phyloP scores from a whole-genome alignment of 2,329 filamentous ascomycete genomes.

The Lasiodiplodia sp. region DNA sequence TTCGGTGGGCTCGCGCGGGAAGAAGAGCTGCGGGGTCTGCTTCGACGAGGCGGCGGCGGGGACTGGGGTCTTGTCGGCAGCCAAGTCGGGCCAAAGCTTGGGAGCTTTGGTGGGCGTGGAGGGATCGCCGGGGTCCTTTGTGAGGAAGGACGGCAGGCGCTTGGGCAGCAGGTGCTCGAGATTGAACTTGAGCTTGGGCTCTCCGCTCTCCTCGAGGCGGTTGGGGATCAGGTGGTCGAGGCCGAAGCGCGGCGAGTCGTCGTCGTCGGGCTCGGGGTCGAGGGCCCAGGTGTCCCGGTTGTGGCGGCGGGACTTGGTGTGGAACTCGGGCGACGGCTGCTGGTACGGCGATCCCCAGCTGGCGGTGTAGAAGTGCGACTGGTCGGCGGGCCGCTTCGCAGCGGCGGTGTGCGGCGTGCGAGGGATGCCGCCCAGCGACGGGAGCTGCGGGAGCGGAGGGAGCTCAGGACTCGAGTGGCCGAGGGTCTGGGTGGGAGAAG shows the following conservation, averaged over 20 bases:
- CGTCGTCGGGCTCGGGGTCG: constrained; percentile 32
- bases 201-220: constrained; percentile 40
- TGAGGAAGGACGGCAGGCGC: constrained; percentile 31
- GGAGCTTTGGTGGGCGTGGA: constrained; percentile 31
- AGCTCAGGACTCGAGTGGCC: constrained; percentile 52
- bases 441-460: constrained; percentile 45
- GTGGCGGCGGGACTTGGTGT: constrained; percentile 36
- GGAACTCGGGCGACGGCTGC: constrained; percentile 60
- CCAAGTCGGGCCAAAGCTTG: constrained; percentile 29
- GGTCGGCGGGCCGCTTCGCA: constrained; percentile 51
- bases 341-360: constrained; percentile 95
- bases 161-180: constrained; percentile 47
- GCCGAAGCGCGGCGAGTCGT: constrained; percentile 40
- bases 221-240: constrained; percentile 50
- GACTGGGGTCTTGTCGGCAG: constrained; percentile 22
- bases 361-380: constrained; percentile 70
- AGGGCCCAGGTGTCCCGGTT: constrained; percentile 38
- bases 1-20: constrained; percentile 67
- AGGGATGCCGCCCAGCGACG: constrained; percentile 42
- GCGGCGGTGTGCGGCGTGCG: constrained; percentile 46
- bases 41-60: not conserved
- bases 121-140: constrained; percentile 6
- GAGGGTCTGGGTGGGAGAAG: constrained; percentile 50
- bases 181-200: constrained; percentile 47
- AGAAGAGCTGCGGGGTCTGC: constrained; percentile 33